Evolutionary conservation across 2,329 filamentous ascomycete species (phyloP), one percentile per base, ranked within the genome.

Genomic region (Penicillium freii): DNA sequence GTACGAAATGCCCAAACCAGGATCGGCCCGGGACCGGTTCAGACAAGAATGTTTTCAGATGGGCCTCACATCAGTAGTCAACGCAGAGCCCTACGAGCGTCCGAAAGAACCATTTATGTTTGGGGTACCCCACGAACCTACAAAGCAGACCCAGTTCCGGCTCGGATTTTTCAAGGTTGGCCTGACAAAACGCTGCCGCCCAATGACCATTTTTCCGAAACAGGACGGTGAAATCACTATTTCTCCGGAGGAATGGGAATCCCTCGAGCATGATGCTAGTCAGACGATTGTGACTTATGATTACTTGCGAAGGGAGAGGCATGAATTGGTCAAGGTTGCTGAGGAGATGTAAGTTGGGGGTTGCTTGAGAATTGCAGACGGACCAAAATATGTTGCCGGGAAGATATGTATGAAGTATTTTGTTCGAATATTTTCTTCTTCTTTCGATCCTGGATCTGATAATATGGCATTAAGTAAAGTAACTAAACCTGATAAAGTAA

Each of bases 171-270:
- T 61, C 33, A 56, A 60, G 5, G 51, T 25, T 0, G 63, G 61
- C 4, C 38, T 66, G 23, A 55, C 59, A 27, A 29, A 61, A 13
- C 62, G 65, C 13, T 42, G 50, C 15, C 62, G 66, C 10, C 43
- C 50, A 34, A 69, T 59, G 25, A 44, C 59, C 6, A 60, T 68
- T 15, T 66, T 69, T 34, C 19, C 53, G 4, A 57, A 61, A 27
- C 65, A 66, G 34, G 36, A 49, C 5, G 61, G 53, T 34, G 67
- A 69, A 47, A 21, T 53, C 23, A 47, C 64, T 5, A 33, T 63
- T 6, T 46, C 50, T 10, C 39, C 51, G 1, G 29, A 40, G 9
- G 40, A 61, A 15, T 68, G 65, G 66, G 9, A 54, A 13, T 45
- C 23, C 15, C 53, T 67, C n/a, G n/a, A 50, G 5, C 13, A 53